phyloP scores from a whole-genome alignment of 1,284 basidiomycete genomes.

The Malassezia pachydermatis region DNA sequence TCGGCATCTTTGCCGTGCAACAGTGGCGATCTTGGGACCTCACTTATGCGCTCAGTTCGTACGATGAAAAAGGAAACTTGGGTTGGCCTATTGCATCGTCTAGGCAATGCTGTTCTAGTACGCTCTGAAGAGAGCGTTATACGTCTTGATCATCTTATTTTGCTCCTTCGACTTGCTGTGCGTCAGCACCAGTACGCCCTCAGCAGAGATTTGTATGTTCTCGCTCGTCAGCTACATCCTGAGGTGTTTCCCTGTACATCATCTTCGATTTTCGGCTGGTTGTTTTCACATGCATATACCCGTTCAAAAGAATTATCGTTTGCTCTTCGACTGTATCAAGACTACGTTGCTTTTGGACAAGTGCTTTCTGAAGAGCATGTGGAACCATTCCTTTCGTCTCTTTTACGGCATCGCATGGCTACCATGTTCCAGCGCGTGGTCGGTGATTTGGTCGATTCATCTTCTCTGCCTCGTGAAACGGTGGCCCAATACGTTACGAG shows the following conservation, averaged over 20 bases:
- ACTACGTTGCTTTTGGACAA: constrained; percentile 5
- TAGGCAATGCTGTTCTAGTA: not conserved
- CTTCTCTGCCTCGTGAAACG: not conserved
- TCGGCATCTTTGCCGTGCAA: not conserved
- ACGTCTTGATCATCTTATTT: constrained; percentile 1
- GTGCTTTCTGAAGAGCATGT: not conserved
- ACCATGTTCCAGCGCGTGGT: constrained; percentile 10
- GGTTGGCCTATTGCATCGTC: not conserved
- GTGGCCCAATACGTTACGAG: constrained; percentile 2
- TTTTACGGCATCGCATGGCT: not conserved
- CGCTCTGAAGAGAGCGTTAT: not conserved
- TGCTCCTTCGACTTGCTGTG: not conserved
- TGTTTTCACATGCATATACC: not conserved
- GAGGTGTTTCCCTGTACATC: not conserved
- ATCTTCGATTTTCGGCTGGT: constrained; percentile 2
- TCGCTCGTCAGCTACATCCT: not conserved
- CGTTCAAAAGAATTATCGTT: not conserved
- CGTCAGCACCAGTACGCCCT: not conserved
- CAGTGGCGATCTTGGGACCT: too few species aligned
- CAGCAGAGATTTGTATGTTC: constrained; percentile 4
- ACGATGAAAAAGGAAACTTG: not conserved
- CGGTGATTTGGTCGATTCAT: not conserved
- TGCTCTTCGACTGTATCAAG: constrained; percentile 15
- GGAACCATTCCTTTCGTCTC: constrained; percentile 2
- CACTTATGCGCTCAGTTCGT: not conserved